Percentiles rank a stretch among this genome's conserved stretches.
phyloP scores from a whole-genome alignment of 495 filamentous ascomycete species.

The Tuber melanosporum region DNA sequence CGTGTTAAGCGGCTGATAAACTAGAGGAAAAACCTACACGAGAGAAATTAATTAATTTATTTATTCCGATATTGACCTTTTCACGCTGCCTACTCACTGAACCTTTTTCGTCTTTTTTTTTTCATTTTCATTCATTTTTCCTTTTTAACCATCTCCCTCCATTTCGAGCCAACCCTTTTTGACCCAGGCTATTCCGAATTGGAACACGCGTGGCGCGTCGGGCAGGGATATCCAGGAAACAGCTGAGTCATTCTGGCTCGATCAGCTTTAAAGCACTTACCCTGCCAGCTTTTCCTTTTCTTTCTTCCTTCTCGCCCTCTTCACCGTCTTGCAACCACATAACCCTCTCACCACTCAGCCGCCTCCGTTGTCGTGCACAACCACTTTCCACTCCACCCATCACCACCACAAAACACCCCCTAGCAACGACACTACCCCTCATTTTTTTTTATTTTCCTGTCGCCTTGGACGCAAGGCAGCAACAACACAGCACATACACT shows the following conservation, averaged over 20 bases:
- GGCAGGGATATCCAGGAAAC: conserved; percentile 23
- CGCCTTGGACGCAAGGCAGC: conserved; percentile 35
- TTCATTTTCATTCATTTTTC: conserved; percentile 18
- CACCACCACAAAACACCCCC: conserved; percentile 23
- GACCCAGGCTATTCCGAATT: conserved; percentile 35
- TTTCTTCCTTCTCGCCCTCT: conserved; percentile 46
- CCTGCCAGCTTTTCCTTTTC: conserved; percentile 42
- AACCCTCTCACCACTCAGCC: conserved; percentile 39
- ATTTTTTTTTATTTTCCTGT: conserved; percentile 36
- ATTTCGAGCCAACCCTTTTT: conserved; percentile 17
- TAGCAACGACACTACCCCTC: conserved; percentile 33
- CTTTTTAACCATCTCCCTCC: neutral
- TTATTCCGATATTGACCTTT: conserved; percentile 33
- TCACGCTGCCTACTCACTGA: neutral
- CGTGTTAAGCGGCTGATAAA: conserved; percentile 33
- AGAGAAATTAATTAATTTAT: conserved; percentile 40
- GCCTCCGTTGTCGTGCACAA: conserved; percentile 42
- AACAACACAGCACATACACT: conserved; percentile 18
- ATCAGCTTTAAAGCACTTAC: conserved; percentile 39
- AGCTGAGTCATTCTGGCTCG: conserved; percentile 34
- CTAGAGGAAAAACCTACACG: conserved; percentile 23
- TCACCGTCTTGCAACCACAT: conserved; percentile 44
- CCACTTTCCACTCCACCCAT: conserved; percentile 39
- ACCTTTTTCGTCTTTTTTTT: conserved; percentile 6
- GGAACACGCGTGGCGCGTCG: conserved; percentile 36